A percentile compares a stretch with the other conserved stretches of the same genome.
phyloP scores from a whole-genome alignment of 2,329 filamentous ascomycete species.

The Fusarium longipes region DNA sequence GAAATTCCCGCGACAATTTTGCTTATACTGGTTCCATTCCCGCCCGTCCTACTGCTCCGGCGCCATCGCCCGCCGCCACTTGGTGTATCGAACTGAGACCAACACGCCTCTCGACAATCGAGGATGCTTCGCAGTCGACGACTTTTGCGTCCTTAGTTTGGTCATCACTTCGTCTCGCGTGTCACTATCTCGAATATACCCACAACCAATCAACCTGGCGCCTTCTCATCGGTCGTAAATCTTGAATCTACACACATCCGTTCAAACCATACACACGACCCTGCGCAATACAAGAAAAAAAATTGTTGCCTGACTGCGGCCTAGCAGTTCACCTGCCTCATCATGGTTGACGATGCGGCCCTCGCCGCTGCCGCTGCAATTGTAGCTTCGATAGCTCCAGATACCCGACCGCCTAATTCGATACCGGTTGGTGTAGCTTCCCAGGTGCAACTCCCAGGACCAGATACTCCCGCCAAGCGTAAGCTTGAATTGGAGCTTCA shows the following conservation, averaged over 20 bases:
- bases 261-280: slow-evolving; percentile 17
- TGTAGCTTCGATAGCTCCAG: slow-evolving; percentile 63
- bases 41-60: slow-evolving; percentile 7
- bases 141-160: slow-evolving; percentile 35
- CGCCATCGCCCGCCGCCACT: slow-evolving; percentile 30
- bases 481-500: slow-evolving; percentile 85
- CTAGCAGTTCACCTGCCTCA: slow-evolving; percentile 41
- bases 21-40: slow-evolving; percentile 7
- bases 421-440: slow-evolving; percentile 57
- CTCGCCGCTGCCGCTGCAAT: slow-evolving; percentile 66
- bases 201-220: slow-evolving; percentile 13
- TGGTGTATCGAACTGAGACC: slow-evolving; percentile 25
- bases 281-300: slow-evolving; percentile 6
- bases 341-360: slow-evolving; percentile 66
- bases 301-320: slow-evolving; percentile 44
- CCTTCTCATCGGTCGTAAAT: slow-evolving; percentile 15
- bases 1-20: slow-evolving; percentile 11
- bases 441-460: slow-evolving; percentile 79
- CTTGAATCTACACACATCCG: slow-evolving; percentile 9
- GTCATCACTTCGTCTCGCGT: slow-evolving; percentile 21
- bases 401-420: slow-evolving; percentile 54
- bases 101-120: slow-evolving; percentile 22
- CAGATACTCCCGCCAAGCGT: slow-evolving; percentile 78
- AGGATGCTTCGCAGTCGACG: slow-evolving; percentile 39
- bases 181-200: slow-evolving; percentile 13